Conservation (phyloP, 139 green algal genomes). For the Zygnema circumcarinatum region DNA sequence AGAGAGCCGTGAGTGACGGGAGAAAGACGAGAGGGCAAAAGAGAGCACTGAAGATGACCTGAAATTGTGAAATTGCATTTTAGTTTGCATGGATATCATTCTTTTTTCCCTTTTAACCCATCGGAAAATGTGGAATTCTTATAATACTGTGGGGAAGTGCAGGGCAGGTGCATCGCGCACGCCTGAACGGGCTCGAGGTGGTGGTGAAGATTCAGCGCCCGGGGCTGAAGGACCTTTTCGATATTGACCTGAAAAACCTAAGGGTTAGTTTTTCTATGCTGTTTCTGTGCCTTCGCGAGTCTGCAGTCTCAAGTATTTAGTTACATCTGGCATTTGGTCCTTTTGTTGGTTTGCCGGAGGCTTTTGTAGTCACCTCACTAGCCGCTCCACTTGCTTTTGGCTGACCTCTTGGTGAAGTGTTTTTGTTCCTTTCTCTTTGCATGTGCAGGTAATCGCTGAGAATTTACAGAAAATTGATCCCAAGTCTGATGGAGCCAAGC, state of each 20-base stretch:
- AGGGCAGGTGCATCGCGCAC: conserved; percentile 84
- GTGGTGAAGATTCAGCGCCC: conserved; percentile 98
- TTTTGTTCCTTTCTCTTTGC: too few relatives aligned
- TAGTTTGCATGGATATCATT: not conserved
- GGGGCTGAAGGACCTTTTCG: conserved; percentile 93
- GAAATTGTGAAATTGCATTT: too few relatives aligned
- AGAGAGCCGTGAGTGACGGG: too few relatives aligned
- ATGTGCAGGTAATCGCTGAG: conserved; percentile 51
- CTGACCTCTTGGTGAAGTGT: too few relatives aligned
- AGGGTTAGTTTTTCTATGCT: conserved; percentile 47
- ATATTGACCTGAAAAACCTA: conserved; percentile 98
- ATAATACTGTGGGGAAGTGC: not conserved
- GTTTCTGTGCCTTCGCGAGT: too few relatives aligned
- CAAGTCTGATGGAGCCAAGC: conserved; percentile 94
- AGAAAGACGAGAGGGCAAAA: too few relatives aligned
- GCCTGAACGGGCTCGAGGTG: conserved; percentile 80
- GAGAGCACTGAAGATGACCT: too few relatives aligned
- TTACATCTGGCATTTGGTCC: too few relatives aligned
- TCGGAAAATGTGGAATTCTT: not conserved
- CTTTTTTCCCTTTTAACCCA: not conserved
- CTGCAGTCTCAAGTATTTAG: too few relatives aligned
- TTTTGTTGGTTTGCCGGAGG: too few relatives aligned
- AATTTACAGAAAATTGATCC: conserved; percentile 81
- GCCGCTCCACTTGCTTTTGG: too few relatives aligned
- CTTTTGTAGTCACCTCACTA: too few relatives aligned